Base-by-base conservation (phyloP, 345 rosid genomes). In the Lepidium africanum region DNA sequence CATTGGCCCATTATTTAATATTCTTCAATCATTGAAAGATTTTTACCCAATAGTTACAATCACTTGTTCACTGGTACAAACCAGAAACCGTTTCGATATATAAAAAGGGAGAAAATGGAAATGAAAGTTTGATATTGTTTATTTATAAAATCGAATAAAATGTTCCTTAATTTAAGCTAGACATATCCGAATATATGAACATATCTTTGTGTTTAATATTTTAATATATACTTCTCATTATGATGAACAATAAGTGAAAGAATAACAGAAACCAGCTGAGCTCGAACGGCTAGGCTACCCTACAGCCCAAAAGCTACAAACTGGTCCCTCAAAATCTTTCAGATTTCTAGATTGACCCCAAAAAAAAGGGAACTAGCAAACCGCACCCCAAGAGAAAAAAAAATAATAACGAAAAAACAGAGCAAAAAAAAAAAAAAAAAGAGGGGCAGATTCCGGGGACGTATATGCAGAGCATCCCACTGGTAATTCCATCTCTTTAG, bases 391-490 rank as follows among this genome's bases (percentile, higher is more conserved):
- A 27, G 10, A 27, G 30, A 45, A 9, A 6, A 9, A 56, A 38
- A 48, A 51, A 27, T 1, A 30, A n/a, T n/a, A n/a, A 8, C 41
- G 12, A 59, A 45, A 21, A 67, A 60, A 62, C 65, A 54, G 38
- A 21, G 38, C 36, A 45, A 37, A 36, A 46, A 38, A 52, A 19
- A 45, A 19, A 43, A 45, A 21, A 43, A 39, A 38, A 42, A 65
- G 84, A 83, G 85, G 76, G 80, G 77, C 42, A 80, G 76, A 81
- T 72, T 76, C 92, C 92, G 92, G 92, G 92, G 87, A 85, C 79
- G 64, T 79, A 82, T 71, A 59, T 83, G 78, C 79, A 83, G 45
- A 70, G 60, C 78, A 83, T 85, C 96, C 96, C 96, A 76, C 92
- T 36, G 90, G 81, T 67, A 81, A 79, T 59, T 2, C 86, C 79